Conservation (phyloP, 768 basidiomycete species). For the Amanita phalloides region DNA sequence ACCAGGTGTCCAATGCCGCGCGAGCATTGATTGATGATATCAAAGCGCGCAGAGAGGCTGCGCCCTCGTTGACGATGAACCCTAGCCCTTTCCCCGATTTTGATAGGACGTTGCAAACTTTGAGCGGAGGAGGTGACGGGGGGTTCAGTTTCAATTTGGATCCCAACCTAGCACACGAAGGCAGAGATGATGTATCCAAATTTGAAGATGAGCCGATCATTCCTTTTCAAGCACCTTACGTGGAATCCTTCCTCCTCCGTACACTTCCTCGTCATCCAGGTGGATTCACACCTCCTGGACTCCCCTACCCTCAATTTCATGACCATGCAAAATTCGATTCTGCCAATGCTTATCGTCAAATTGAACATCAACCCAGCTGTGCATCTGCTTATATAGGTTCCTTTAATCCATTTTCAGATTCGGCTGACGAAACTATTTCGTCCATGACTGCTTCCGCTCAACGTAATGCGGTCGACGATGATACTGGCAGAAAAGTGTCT, state of each 20-base stretch:
- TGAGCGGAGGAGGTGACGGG: slow-evolving; percentile 52
- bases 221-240: slow-evolving; percentile 57
- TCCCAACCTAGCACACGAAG: slow-evolving; percentile 55
- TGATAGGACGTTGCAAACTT: slow-evolving; percentile 69
- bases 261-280: slow-evolving; percentile 19
- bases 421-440: slow-evolving; percentile 31
- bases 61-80: slow-evolving; percentile 24
- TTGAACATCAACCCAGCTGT: slow-evolving; percentile 36
- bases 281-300: slow-evolving; percentile 41
- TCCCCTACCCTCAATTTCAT: slow-evolving; percentile 36
- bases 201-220: slow-evolving; percentile 33
- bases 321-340: slow-evolving; percentile 50
- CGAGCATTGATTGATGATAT: slow-evolving; percentile 80
- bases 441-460: slow-evolving; percentile 19
- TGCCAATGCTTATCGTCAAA: slow-evolving; percentile 23
- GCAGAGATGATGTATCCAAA: slow-evolving; percentile 34
- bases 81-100: slow-evolving; percentile 81
- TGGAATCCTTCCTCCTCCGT: slow-evolving; percentile 58
- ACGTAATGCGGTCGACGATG: slow-evolving; percentile 41
- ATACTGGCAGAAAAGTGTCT: slow-evolving; percentile 56
- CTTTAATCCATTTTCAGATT: slow-evolving; percentile 74
- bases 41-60: slow-evolving; percentile 59
- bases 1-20: slow-evolving; percentile 83
- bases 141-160: slow-evolving; percentile 86
- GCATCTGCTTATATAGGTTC: slow-evolving; percentile 56